Conservation (phyloP, 108 stramenopile species). For the Pseudonitzschia delicatissima region DNA sequence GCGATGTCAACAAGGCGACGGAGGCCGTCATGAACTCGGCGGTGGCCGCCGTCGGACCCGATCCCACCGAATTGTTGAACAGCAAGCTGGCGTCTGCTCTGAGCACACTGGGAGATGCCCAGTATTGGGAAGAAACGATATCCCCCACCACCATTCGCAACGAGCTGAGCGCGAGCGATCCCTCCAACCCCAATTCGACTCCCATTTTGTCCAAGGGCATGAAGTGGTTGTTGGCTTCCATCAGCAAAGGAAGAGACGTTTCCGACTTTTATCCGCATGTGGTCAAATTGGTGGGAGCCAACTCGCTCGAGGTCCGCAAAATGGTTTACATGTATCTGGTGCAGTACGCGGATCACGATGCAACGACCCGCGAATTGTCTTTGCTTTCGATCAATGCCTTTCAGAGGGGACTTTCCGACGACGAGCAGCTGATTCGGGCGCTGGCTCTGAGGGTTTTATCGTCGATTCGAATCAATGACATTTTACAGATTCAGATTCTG, state of each 20-base stretch:
- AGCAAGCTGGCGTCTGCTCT: constrained; percentile 65
- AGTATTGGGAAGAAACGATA: constrained; percentile 97
- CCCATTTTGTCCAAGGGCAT: constrained; percentile 87
- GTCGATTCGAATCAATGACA: constrained; percentile 93
- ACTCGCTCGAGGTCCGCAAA: constrained; percentile 94
- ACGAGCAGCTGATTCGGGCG: constrained; percentile 92
- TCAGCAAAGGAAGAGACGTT: constrained; percentile 94
- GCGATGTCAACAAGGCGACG: not conserved
- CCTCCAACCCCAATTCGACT: constrained; percentile 70
- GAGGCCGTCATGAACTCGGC: not conserved
- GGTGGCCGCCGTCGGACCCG: constrained; percentile 21
- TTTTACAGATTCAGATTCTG: constrained; percentile 97
- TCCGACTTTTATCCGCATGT: constrained; percentile 97
- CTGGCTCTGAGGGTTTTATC: constrained; percentile 95
- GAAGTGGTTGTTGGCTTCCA: constrained; percentile 98
- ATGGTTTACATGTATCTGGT: constrained; percentile 99
- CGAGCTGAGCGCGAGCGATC: constrained; percentile 62
- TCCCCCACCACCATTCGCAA: constrained; percentile 83
- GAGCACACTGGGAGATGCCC: constrained; percentile 79
- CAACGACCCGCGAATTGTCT: constrained; percentile 90
- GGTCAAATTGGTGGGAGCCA: constrained; percentile 91
- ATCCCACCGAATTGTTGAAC: constrained; percentile 49
- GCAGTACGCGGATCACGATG: constrained; percentile 90
- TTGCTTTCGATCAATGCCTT: constrained; percentile 95
- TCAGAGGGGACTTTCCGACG: constrained; percentile 93